These are phyloP conservation scores for Phyllosticta citrichinensis DNA, from an alignment of 2,329 filamentous ascomycete genomes.

Conservation along the genomic window DNA sequence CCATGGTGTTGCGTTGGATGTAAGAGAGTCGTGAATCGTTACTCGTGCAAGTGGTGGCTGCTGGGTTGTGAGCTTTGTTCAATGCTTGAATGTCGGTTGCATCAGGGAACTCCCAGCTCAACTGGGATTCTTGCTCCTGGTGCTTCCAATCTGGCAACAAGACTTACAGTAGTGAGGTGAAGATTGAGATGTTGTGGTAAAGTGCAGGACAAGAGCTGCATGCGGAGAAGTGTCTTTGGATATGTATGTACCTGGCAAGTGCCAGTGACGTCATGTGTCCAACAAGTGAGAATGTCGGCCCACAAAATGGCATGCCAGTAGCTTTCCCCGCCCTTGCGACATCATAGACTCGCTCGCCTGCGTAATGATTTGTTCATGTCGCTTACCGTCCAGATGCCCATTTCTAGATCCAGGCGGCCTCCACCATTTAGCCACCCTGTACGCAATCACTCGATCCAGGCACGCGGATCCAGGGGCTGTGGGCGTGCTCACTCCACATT, in stretches of 20 bases:
- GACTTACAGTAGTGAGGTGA: neutral
- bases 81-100: neutral
- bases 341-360: neutral
- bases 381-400: neutral
- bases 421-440: neutral
- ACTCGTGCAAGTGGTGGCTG: neutral
- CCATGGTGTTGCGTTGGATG: conserved; percentile 9
- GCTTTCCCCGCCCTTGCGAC: neutral
- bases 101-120: neutral
- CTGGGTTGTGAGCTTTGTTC: neutral
- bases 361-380: neutral
- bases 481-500: neutral
- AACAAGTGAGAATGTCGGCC: neutral
- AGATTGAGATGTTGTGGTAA: neutral
- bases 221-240: neutral
- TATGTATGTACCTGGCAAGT: neutral
- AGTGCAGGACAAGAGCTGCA: neutral
- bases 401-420: neutral
- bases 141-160: neutral
- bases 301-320: neutral
- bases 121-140: neutral
- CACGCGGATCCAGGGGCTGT: neutral
- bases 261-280: neutral
- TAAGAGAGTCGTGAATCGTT: neutral
- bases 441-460: neutral